phyloP scores from a whole-genome alignment of 352 stramenopile genomes.

The Stramenopiles sp. region DNA sequence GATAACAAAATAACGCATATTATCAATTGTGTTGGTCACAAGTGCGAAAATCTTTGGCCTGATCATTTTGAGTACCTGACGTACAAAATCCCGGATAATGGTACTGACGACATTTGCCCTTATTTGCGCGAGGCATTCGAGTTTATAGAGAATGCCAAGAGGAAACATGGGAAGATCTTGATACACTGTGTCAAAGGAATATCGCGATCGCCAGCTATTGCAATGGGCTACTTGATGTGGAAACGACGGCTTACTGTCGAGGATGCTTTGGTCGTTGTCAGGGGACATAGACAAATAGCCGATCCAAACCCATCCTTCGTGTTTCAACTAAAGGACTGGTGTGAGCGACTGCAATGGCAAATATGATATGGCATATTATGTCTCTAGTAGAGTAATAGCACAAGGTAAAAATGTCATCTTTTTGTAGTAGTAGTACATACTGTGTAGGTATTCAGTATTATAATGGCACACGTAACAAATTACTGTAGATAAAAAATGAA shows the following conservation, averaged over 20 bases:
- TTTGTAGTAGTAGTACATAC: too few relatives aligned
- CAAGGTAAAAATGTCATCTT: too few relatives aligned
- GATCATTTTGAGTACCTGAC: constrained; percentile 57
- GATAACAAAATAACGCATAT: constrained; percentile 57
- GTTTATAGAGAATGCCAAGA: constrained; percentile 52
- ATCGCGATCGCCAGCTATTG: constrained; percentile 55
- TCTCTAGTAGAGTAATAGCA: too few relatives aligned
- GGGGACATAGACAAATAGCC: constrained; percentile 43
- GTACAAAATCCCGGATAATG: constrained; percentile 59
- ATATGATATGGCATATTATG: too few relatives aligned
- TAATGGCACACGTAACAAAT: too few relatives aligned
- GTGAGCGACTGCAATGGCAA: not conserved
- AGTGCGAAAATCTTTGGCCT: constrained; percentile 46
- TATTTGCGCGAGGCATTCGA: constrained; percentile 66
- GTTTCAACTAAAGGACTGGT: constrained; percentile 61
- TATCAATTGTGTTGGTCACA: constrained; percentile 56
- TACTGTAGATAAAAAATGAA: too few relatives aligned
- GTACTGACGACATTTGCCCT: constrained; percentile 49
- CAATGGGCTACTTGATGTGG: constrained; percentile 66
- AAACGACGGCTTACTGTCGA: constrained; percentile 52
- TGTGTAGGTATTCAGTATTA: too few relatives aligned
- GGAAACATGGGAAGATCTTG: constrained; percentile 40
- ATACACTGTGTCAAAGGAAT: constrained; percentile 65
- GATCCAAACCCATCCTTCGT: constrained; percentile 62
- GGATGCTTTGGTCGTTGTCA: constrained; percentile 49